Percentiles rank a stretch among this genome's conserved stretches.
These are phyloP conservation scores for Achlya hypogyna DNA, from an alignment of 352 stramenopile species.

Conservation along the genomic window DNA sequence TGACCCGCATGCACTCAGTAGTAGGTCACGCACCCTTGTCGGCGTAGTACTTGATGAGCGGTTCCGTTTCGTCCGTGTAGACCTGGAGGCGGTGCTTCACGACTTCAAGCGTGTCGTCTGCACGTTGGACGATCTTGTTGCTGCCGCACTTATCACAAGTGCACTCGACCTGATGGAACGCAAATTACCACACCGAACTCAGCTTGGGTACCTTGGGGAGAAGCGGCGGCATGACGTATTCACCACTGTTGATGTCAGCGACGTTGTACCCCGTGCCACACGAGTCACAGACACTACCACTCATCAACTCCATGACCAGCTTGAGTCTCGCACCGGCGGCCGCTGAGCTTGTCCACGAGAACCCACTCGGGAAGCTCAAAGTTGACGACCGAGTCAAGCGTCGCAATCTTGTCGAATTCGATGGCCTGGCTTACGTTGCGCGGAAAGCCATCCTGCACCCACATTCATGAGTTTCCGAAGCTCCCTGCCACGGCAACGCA, in stretches of 20 bases:
- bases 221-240: slow-evolving; percentile 86
- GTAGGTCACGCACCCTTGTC: no score
- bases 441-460: slow-evolving; percentile 68
- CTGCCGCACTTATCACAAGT: slow-evolving; percentile 74
- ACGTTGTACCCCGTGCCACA: slow-evolving; percentile 86
- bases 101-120: slow-evolving; percentile 72
- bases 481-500: slow-evolving; percentile 21
- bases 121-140: slow-evolving; percentile 62
- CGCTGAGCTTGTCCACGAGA: slow-evolving; percentile 83
- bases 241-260: slow-evolving; percentile 72
- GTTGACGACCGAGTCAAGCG: slow-evolving; percentile 81
- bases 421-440: slow-evolving; percentile 83
- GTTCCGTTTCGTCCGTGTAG: slow-evolving; percentile 83
- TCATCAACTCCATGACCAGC: not conserved
- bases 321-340: slow-evolving; percentile 40
- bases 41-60: slow-evolving; percentile 81
- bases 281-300: slow-evolving; percentile 57
- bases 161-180: slow-evolving; percentile 29
- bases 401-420: slow-evolving; percentile 63
- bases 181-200: not conserved
- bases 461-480: not conserved
- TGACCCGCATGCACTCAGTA: no score
- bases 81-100: slow-evolving; percentile 75
- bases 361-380: slow-evolving; percentile 85
- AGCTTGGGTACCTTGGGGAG: slow-evolving; percentile 48